Evolutionary conservation across 208 protist species (phyloP).

Genomic region (Leishmania martiniquensis): DNA sequence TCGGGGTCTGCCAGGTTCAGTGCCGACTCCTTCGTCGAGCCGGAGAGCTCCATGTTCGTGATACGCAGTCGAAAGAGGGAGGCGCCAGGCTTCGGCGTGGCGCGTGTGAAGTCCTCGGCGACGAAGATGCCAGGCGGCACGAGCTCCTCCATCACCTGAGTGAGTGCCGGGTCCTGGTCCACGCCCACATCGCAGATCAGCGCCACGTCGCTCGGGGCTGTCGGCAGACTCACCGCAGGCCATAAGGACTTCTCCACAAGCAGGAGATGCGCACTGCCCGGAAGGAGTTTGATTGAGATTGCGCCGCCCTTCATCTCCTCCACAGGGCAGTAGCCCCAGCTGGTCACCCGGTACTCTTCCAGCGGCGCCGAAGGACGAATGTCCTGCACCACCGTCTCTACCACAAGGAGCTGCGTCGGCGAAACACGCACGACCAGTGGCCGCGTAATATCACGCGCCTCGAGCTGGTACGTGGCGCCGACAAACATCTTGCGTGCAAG

Average conservation of each 20-base stretch:
- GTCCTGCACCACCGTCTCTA: conserved; percentile 69
- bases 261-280: conserved; percentile 79
- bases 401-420: conserved; percentile 56
- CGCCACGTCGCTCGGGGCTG: conserved; percentile 26
- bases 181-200: conserved; percentile 40
- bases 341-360: conserved; percentile 57
- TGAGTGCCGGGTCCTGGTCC: conserved; percentile 45
- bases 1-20: conserved; percentile 42
- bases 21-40: conserved; percentile 44
- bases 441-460: conserved; percentile 27
- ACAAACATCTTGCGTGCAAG: conserved; percentile 53
- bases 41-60: conserved; percentile 51
- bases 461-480: conserved; percentile 68
- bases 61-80: conserved; percentile 68
- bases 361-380: conserved; percentile 25
- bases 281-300: conserved; percentile 39
- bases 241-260: conserved; percentile 56
- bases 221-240: conserved; percentile 42
- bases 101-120: conserved; percentile 72
- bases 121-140: conserved; percentile 85
- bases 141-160: conserved; percentile 60
- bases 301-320: conserved; percentile 21
- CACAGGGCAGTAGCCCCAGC: conserved; percentile 63
- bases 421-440: conserved; percentile 67
- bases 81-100: conserved; percentile 37